phyloP scores from a whole-genome alignment of 2,329 filamentous ascomycete genomes.

The Xenosphaeropsis pyriputrescens region DNA sequence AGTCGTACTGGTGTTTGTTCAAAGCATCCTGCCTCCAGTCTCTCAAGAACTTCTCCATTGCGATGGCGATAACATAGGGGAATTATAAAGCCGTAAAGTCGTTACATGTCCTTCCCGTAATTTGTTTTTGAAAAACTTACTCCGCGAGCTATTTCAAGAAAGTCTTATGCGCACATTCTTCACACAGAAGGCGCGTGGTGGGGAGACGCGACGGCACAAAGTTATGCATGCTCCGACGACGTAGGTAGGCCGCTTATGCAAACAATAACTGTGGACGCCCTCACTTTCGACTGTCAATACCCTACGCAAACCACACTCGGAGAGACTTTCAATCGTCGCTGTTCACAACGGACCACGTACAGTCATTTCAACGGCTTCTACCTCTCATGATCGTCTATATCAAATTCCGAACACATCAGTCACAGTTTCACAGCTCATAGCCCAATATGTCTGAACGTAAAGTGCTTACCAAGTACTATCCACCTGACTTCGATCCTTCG shows the following conservation, averaged over 20 bases:
- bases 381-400: too few species aligned
- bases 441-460: conserved; percentile 69
- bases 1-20: conserved; percentile 91
- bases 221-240: not conserved
- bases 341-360: too few species aligned
- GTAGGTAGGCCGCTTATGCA: not conserved
- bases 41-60: conserved; percentile 85
- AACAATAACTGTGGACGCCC: not conserved
- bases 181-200: conserved; percentile 6
- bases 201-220: conserved; percentile 8
- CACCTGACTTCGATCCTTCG: conserved; percentile 70
- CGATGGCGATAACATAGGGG: conserved; percentile 3
- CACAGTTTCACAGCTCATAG: not conserved
- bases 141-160: too few species aligned
- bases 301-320: not conserved
- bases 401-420: not conserved
- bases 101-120: too few species aligned
- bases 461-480: conserved; percentile 53
- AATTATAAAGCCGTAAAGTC: not conserved
- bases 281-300: not conserved
- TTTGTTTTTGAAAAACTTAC: too few species aligned
- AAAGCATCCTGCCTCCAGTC: conserved; percentile 92
- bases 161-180: too few species aligned
- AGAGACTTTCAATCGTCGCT: not conserved
- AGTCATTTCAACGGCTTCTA: too few species aligned